Base-by-base conservation (phyloP, 2,329 filamentous ascomycete species). In the Botryotinia narcissicola region DNA sequence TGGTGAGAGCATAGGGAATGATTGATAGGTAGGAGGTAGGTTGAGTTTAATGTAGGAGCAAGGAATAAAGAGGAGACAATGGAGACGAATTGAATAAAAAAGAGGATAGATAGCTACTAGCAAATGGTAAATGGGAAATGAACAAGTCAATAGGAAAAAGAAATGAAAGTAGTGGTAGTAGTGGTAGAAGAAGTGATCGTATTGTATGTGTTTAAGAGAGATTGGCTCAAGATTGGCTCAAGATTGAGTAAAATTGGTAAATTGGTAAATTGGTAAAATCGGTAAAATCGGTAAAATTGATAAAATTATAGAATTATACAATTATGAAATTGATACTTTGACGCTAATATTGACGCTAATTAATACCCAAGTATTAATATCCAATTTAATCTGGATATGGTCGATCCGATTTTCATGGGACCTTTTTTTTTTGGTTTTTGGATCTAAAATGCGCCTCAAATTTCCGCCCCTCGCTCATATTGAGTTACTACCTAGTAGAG, bases 1-100 rank as follows among this genome's bases (percentile, higher is more conserved):
- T 42, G 48, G 25, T 32, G 66, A 68, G 37, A 57, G 64, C 70
- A 72, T 72, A 68, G 60, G 70, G 70, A 60, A 72, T 1, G 61
- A 67, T 29, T 67, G 40, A 59, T 22, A 29, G 29, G 44, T 46
- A 46, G 7, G 44, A 46, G 14, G 25, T 18, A n/a, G 16, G 42
- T 29, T 51, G 25, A 42, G 22, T 3, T 29, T 20, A n/a, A 66
- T 46, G 59, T 35, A n/a, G 25, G 7, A n/a, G 25, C 59, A n/a
- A 61, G 59, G 62, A 25, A 46, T 46, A n/a, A 37, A 40, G 42
- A 35, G 29, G n/a, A 44, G 32, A 18, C 37, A 20, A 20, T 61
- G 18, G 6, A 70, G 48, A 25, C 12, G 20, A 12, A 5, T 64
- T 20, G 61, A 64, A 25, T 64, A 37, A 14, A 40, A 46, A 22